Evolutionary conservation across 225 moss, liverwort and hornwort species (phyloP), one percentile per base, ranked within the genome.

Genomic region (Straminergon stramineum): DNA sequence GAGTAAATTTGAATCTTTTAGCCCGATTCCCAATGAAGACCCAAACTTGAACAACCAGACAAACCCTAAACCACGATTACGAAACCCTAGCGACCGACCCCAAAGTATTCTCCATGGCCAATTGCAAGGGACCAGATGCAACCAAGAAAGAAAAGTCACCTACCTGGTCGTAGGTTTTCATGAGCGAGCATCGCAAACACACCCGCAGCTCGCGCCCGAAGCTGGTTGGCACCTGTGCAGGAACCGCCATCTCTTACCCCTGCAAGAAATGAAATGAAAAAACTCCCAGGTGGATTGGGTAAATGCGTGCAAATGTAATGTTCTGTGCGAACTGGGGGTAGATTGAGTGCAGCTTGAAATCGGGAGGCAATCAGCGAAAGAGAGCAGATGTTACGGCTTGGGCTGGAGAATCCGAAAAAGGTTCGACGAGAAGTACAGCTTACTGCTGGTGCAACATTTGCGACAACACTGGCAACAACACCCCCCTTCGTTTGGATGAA

Each of bases 151-250:
- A 12, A 65, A 68, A 8, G 28, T 11, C 61, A 63, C 84, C 31
- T 65, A 98, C 98, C 96, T 98, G 97, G 82, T 94, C 96, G 88
- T 97, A 99, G 66, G 98, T 99, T 91, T 99, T 99, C 89, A 99
- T 94, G 79, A 99, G 97, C 84, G 96, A 96, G 90, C 98, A 99
- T 53, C 97, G 93, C 90, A 97, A 93, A 81, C 98, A 99, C n/a
- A 96, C 98, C 22, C 98, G 93, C 77, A 99, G 88, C 95, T 99
- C 98, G 75, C 96, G 97, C 71, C 98, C 98, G 85, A 99, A 99
- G 93, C 96, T 99, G 27, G 98, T 99, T 24, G 98, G 98, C 85
- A 99, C 95, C 87, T 99, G 98, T 35, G 97, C 98, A 39, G 91
- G 55, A 64, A 15, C 69, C 24, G 91, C 90, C 91, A 84, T 93